Evolutionary conservation across 495 filamentous ascomycete genomes (phyloP).

Genomic region (Gamarada debralockiae): DNA sequence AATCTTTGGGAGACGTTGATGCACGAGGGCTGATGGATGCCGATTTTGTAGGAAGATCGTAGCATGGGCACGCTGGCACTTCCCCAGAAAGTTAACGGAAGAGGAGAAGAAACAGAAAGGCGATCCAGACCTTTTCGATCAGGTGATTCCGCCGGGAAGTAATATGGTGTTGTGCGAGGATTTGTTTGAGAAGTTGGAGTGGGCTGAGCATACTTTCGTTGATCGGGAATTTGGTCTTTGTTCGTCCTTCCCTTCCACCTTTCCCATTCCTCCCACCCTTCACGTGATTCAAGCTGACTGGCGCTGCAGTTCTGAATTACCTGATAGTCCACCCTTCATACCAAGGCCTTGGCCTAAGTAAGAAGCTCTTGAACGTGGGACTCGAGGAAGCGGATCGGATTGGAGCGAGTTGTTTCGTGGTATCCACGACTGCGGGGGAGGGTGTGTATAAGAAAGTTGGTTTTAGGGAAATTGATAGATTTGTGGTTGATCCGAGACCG

Average conservation of each 20-base stretch:
- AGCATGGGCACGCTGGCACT: conserved; percentile 1
- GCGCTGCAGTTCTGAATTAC: too few species aligned
- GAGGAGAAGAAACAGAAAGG: neutral
- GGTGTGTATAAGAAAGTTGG: neutral
- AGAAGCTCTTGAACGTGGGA: neutral
- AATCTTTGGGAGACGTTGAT: too few species aligned
- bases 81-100: neutral
- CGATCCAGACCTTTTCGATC: neutral
- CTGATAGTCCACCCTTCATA: neutral
- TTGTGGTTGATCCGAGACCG: neutral
- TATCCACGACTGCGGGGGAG: neutral
- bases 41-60: neutral
- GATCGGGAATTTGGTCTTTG: neutral
- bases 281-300: too few species aligned
- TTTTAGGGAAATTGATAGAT: neutral
- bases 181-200: neutral
- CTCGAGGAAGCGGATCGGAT: neutral
- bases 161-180: neutral
- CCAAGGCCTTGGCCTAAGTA: neutral
- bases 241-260: neutral
- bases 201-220: neutral
- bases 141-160: neutral
- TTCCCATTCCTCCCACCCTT: neutral
- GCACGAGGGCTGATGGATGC: neutral
- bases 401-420: neutral